Percentiles rank a stretch among this genome's conserved stretches.
phyloP scores from a whole-genome alignment of 495 filamentous ascomycete species.

The Tuber calosporum region DNA sequence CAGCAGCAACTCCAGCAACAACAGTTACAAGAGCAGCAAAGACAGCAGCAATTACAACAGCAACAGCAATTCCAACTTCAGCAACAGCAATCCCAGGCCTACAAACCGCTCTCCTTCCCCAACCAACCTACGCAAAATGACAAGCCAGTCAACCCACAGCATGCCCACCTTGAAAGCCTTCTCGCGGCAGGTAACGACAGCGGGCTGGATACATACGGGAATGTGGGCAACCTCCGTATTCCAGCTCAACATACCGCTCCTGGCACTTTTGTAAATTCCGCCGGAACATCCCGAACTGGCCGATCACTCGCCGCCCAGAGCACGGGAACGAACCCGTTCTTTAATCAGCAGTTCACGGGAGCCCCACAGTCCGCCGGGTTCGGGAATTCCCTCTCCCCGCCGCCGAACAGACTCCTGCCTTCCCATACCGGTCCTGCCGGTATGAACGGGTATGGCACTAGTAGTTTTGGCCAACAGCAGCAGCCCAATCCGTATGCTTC shows the following conservation, averaged over 20 bases:
- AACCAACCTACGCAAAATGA: slow-evolving; percentile 45
- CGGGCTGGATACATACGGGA: slow-evolving; percentile 94
- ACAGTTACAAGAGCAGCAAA: slow-evolving; percentile 24
- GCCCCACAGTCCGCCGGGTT: slow-evolving; percentile 54
- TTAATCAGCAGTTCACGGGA: slow-evolving; percentile 71
- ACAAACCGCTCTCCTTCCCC: slow-evolving; percentile 10
- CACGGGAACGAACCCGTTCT: slow-evolving; percentile 89
- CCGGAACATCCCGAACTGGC: slow-evolving; percentile 58
- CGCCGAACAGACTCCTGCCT: slow-evolving; percentile 53
- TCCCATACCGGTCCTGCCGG: slow-evolving; percentile 71
- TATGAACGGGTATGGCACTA: slow-evolving; percentile 49
- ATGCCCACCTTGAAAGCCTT: slow-evolving; percentile 82
- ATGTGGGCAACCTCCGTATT: slow-evolving; percentile 87
- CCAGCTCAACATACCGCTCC: slow-evolving; percentile 95
- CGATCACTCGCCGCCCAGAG: slow-evolving; percentile 55
- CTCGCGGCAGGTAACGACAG: slow-evolving; percentile 64
- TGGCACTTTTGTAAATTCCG: slow-evolving; percentile 92
- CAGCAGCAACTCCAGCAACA: slow-evolving; percentile 33
- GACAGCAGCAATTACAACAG: slow-evolving; percentile 24
- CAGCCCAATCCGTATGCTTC: slow-evolving; percentile 39
- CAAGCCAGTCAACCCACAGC: slow-evolving; percentile 60
- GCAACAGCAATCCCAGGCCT: slow-evolving; percentile 44
- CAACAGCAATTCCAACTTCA: slow-evolving; percentile 23
- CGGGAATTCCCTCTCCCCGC: slow-evolving; percentile 42
- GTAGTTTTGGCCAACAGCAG: slow-evolving; percentile 47